phyloP scores from a whole-genome alignment of 805 yeast species.

The Schizosaccharomyces japonicus region DNA sequence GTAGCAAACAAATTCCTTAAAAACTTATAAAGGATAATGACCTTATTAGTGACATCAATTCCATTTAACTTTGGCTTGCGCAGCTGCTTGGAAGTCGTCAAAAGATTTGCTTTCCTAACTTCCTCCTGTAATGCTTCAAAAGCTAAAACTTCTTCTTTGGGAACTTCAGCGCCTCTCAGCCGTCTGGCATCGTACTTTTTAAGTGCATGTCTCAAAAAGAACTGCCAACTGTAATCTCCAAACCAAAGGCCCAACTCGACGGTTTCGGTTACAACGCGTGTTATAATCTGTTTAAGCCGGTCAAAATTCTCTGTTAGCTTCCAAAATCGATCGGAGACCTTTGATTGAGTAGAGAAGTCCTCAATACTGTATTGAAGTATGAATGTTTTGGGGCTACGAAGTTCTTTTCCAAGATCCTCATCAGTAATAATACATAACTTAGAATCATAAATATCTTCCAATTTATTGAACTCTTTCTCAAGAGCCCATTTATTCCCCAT shows the following conservation, averaged over 20 bases:
- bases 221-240: neutral
- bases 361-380: no score
- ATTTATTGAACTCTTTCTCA: neutral
- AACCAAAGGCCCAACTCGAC: neutral
- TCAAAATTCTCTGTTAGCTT: no score
- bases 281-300: no score
- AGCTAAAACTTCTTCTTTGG: no score
- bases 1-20: neutral
- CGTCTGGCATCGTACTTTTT: no score
- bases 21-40: conserved; percentile 1
- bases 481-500: neutral
- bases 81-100: no score
- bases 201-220: no score
- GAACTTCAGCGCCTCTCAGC: no score
- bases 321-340: no score
- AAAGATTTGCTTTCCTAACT: neutral
- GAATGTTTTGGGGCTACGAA: neutral
- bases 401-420: neutral
- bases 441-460: neutral
- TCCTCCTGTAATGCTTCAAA: neutral
- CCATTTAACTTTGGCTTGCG: neutral
- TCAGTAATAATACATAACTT: neutral
- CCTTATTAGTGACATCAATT: conserved; percentile 4
- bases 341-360: no score
- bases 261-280: neutral